Base-by-base conservation (phyloP, 2,329 filamentous ascomycete species). In the Phialophora verrucosa region DNA sequence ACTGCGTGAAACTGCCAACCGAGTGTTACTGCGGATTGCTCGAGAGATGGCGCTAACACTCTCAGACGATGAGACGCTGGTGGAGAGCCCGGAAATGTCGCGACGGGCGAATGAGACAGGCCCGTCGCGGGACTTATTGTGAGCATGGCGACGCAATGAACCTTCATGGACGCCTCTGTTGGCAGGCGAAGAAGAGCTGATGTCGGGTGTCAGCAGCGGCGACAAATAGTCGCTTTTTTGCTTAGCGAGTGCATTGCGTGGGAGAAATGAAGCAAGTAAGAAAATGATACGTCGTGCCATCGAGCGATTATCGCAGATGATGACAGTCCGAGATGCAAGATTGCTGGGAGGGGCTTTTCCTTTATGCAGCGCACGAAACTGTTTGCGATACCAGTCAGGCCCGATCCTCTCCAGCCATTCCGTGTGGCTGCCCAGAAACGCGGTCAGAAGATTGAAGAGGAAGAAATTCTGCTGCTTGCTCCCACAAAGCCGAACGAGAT, bases 271-370 rank as follows among this genome's bases (percentile, higher is more conserved):
- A 42, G 85, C 82, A 3, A 88, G 80, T 14, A 88, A 75, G 69
- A 87, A 88, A 20, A 88, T 82, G 59, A 88, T 74, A 47, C 85
- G 79, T 51, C 85, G 80, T 38, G 86, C 84, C 62, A 83, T 84
- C 81, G 87, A 87, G 73, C 87, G 87, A 71, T 87, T 84, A 2
- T 83, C 76, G 12, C 83, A 85, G 31, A 87, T 79, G 51, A 88
- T 82, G 54, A 88, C 80, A 5, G 86, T 88, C 23, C 85, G 81
- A 68, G 82, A 82, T 1, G 81, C 73, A 50, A 87, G 79, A 78
- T 32, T 82, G 76, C 54, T 84, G 81, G 31, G 80, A 76, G 64
- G 82, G 79, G 59, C 80, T 77, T 59, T 79, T 78, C 5, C 80
- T 77, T 72, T 82, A 81, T 71, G 85, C 82, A 70, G 84, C 81